Evolutionary conservation across 2,329 filamentous ascomycete genomes (phyloP).

Genomic region (Penicillium sp.): DNA sequence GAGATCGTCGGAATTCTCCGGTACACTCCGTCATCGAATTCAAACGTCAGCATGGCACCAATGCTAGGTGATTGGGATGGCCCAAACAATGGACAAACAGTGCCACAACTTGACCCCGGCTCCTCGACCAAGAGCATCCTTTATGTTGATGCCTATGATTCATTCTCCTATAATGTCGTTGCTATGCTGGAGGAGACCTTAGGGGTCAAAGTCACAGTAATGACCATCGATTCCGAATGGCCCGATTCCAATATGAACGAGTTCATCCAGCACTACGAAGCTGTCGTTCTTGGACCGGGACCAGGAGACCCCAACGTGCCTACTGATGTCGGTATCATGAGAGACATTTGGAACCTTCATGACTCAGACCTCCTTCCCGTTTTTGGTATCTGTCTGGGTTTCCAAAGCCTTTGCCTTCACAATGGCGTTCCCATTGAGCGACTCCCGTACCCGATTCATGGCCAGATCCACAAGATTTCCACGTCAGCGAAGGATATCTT

Average conservation of each 20-base stretch:
- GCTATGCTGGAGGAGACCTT: constrained; percentile 72
- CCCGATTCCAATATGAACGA: constrained; percentile 47
- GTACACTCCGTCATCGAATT: constrained; percentile 11
- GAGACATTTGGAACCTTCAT: constrained; percentile 68
- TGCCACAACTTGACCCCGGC: not conserved
- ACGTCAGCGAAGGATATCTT: constrained; percentile 68
- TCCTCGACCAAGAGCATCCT: constrained; percentile 57
- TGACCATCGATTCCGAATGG: constrained; percentile 65
- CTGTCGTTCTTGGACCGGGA: constrained; percentile 85
- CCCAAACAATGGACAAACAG: not conserved
- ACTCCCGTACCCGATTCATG: constrained; percentile 74
- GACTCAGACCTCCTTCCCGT: constrained; percentile 67
- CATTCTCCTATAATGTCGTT: constrained; percentile 93
- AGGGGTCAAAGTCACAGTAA: constrained; percentile 64
- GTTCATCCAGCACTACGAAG: constrained; percentile 67
- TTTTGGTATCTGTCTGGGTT: constrained; percentile 84
- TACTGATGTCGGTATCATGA: constrained; percentile 81
- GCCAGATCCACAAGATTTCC: constrained; percentile 69
- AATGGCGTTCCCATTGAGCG: constrained; percentile 67
- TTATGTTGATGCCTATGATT: constrained; percentile 95
- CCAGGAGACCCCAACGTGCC: constrained; percentile 74
- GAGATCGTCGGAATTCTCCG: not conserved
- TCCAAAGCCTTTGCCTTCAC: constrained; percentile 73
- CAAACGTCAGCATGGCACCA: constrained; percentile 28
- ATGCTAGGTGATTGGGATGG: constrained; percentile 30